Evolutionary conservation across 192 early-diverging fungal genomes (phyloP).

Genomic region (Physocladia obscura): DNA sequence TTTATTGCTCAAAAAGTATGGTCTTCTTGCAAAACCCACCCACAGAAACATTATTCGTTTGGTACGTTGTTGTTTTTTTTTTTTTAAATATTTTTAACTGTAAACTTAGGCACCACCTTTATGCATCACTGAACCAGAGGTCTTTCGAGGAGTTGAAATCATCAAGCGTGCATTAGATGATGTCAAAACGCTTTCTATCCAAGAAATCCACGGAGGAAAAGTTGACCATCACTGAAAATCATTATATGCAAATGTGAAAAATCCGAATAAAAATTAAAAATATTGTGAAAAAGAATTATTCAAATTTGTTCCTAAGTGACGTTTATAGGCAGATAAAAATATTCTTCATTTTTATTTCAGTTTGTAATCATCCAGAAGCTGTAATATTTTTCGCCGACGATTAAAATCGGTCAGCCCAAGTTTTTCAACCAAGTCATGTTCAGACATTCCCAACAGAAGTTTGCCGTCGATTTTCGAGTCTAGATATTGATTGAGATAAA

Average conservation of each 20-base stretch:
- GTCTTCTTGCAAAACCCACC: constrained; percentile 96
- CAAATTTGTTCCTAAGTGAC: background rate
- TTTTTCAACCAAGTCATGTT: background rate
- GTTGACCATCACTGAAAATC: background rate
- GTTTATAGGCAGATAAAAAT: background rate
- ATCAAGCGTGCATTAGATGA: constrained; percentile 79
- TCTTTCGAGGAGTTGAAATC: constrained; percentile 75
- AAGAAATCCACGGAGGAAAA: constrained; percentile 60
- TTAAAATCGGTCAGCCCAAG: background rate
- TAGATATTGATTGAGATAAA: constrained; percentile 2
- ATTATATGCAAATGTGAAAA: background rate
- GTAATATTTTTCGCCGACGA: background rate
- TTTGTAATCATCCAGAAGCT: constrained; percentile 21
- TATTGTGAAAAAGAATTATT: background rate
- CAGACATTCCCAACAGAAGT: background rate
- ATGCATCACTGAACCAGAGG: constrained; percentile 89
- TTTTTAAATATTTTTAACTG: background rate
- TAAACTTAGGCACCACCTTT: constrained; percentile 74
- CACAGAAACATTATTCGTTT: constrained; percentile 97
- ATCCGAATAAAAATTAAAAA: background rate
- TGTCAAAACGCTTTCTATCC: constrained; percentile 54
- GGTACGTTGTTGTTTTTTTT: constrained; percentile 13
- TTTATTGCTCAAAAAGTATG: constrained; percentile 86
- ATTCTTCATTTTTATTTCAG: background rate
- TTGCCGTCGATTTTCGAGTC: constrained; percentile 17